A percentile compares a stretch with the other conserved stretches of the same genome.
These are phyloP conservation scores for Seminavis robusta DNA, from an alignment of 108 stramenopile species.

Conservation along the genomic window DNA sequence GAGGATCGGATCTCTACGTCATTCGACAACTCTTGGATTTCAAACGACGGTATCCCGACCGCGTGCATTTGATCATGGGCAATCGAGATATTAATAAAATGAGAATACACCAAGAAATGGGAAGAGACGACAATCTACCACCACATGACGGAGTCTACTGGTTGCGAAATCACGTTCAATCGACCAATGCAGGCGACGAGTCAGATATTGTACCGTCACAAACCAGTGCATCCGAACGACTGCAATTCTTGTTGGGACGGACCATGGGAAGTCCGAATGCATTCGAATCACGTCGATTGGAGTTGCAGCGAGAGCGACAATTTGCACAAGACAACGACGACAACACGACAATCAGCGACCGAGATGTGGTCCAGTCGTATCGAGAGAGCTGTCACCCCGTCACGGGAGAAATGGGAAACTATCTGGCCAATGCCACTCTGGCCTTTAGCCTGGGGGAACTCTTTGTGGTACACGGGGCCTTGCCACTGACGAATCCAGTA, in stretches of 20 bases:
- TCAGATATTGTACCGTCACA: constrained; percentile 6
- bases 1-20: constrained; percentile 80
- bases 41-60: constrained; percentile 58
- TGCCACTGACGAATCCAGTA: constrained; percentile 41
- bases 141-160: constrained; percentile 69
- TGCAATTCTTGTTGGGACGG: constrained; percentile 68
- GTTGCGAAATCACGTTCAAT: constrained; percentile 27
- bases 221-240: constrained; percentile 38
- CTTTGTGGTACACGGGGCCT: constrained; percentile 75
- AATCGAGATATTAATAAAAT: constrained; percentile 92
- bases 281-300: constrained; percentile 64
- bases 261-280: constrained; percentile 85
- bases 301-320: constrained; percentile 43
- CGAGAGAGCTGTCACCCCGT: constrained; percentile 58
- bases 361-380: constrained; percentile 72
- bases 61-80: constrained; percentile 81
- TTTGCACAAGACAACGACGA: constrained; percentile 1
- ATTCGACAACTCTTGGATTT: constrained; percentile 75
- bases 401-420: constrained; percentile 67
- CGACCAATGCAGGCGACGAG: neutral
- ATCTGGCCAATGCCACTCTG: constrained; percentile 55
- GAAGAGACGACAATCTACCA: constrained; percentile 2
- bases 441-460: constrained; percentile 44
- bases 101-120: constrained; percentile 70
- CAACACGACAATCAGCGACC: constrained; percentile 24